These are phyloP conservation scores for Cladophialophora yegresii DNA, from an alignment of 2,329 filamentous ascomycete species.

Conservation along the genomic window DNA sequence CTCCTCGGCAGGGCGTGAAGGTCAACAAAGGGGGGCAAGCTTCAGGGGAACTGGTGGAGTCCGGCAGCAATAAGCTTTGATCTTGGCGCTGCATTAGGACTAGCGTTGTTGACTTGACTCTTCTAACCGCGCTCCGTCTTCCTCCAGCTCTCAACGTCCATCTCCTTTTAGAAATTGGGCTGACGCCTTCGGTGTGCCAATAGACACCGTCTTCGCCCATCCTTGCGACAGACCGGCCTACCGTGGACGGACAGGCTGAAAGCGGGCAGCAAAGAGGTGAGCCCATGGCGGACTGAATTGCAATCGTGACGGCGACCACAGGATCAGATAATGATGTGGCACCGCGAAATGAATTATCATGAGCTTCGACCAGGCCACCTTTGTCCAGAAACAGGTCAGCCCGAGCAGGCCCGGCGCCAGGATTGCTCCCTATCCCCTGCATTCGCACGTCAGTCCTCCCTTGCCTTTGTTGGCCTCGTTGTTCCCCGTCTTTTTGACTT, in stretches of 20 bases:
- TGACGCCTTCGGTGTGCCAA: background rate
- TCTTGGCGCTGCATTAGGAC: background rate
- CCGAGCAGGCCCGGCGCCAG: constrained; percentile 3
- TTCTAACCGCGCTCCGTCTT: constrained; percentile 1
- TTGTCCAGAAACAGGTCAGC: background rate
- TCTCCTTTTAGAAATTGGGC: constrained; percentile 3
- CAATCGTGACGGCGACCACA: background rate
- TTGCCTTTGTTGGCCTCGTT: constrained; percentile 17
- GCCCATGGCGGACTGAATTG: background rate
- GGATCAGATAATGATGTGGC: background rate
- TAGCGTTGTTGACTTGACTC: constrained; percentile 1
- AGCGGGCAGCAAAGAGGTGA: background rate
- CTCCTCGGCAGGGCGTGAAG: background rate
- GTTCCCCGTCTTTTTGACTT: constrained; percentile 11
- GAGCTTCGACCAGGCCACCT: background rate
- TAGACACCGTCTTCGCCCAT: background rate
- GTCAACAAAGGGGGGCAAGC: constrained; percentile 18
- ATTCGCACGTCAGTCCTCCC: constrained; percentile 15
- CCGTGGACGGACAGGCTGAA: background rate
- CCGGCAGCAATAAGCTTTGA: background rate
- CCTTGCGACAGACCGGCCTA: background rate
- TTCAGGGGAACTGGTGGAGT: constrained; percentile 12
- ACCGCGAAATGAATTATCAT: background rate
- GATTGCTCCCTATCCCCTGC: constrained; percentile 24
- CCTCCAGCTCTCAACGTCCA: background rate